Evolutionary conservation across 2,329 filamentous ascomycete species (phyloP).

Genomic region (Fusarium chuoi): DNA sequence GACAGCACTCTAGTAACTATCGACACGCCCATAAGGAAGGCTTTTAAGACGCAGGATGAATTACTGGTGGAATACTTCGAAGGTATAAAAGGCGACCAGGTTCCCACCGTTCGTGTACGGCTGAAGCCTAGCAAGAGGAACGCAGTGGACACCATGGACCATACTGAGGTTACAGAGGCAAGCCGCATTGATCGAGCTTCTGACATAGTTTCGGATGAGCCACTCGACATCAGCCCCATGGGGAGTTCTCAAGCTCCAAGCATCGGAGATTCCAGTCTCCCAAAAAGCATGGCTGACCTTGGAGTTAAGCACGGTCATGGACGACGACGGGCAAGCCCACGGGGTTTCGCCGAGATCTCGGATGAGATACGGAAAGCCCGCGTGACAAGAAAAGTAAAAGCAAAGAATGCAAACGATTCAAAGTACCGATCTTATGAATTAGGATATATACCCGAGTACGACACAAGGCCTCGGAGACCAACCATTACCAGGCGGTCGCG

Average conservation of each 20-base stretch:
- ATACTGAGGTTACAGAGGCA: too few relatives aligned
- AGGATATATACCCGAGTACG: not conserved
- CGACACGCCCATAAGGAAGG: too few relatives aligned
- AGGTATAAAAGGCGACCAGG: too few relatives aligned
- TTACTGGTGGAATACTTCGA: too few relatives aligned
- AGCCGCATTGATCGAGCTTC: not conserved
- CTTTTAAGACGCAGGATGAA: too few relatives aligned
- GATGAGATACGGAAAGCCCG: rapidly evolving
- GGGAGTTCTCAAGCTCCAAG: rapidly evolving
- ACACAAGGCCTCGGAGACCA: too few relatives aligned
- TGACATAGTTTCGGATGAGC: not conserved
- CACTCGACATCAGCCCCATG: rapidly evolving
- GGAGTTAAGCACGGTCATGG: too few relatives aligned
- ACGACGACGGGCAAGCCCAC: not conserved
- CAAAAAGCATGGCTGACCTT: not conserved
- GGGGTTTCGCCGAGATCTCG: rapidly evolving
- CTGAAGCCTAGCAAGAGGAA: too few relatives aligned
- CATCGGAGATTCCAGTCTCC: rapidly evolving
- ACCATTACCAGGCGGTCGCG: rapidly evolving
- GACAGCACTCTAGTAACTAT: too few relatives aligned
- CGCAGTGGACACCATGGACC: too few relatives aligned
- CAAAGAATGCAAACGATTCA: not conserved
- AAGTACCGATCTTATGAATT: rapidly evolving
- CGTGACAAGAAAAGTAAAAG: not conserved
- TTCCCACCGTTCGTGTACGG: too few relatives aligned